phyloP scores from a whole-genome alignment of 2,329 filamentous ascomycete species.

The Xylaria arbuscula region DNA sequence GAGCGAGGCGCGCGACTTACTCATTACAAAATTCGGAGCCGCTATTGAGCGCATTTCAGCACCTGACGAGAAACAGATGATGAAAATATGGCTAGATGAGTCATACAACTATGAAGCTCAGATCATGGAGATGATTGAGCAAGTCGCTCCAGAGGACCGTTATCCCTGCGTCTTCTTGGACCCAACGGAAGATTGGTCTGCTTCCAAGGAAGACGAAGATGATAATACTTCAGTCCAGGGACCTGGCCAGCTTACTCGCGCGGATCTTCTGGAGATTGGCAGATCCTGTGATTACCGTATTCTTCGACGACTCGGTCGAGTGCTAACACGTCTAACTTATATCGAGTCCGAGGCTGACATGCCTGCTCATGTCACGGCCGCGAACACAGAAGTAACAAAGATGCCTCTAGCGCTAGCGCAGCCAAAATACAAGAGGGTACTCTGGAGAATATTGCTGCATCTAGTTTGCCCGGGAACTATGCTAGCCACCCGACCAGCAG shows the following conservation, averaged over 20 bases:
- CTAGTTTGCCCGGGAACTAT: constrained; percentile 60
- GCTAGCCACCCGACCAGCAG: constrained; percentile 57
- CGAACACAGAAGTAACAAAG: constrained; percentile 49
- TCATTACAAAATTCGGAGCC: constrained; percentile 4
- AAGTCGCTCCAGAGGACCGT: constrained; percentile 52
- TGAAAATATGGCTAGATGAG: constrained; percentile 42
- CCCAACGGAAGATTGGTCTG: constrained; percentile 56
- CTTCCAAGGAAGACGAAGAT: constrained; percentile 13
- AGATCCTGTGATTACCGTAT: constrained; percentile 62
- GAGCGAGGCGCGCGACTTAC: constrained; percentile 51
- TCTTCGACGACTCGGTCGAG: constrained; percentile 59
- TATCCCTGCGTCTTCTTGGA: constrained; percentile 64
- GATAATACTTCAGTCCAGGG: constrained; percentile 37
- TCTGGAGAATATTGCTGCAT: constrained; percentile 8
- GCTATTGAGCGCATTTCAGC: background rate
- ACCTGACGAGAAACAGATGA: background rate
- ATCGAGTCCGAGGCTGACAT: constrained; percentile 55
- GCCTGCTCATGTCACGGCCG: constrained; percentile 56
- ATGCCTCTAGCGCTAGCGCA: constrained; percentile 4
- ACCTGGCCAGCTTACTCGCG: constrained; percentile 52
- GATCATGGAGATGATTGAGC: constrained; percentile 53
- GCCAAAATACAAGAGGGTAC: background rate
- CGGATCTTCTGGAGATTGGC: constrained; percentile 63
- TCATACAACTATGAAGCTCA: constrained; percentile 47
- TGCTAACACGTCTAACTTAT: constrained; percentile 60